Conservation (phyloP, 1,284 basidiomycete species). For the Puccinia hordei region DNA sequence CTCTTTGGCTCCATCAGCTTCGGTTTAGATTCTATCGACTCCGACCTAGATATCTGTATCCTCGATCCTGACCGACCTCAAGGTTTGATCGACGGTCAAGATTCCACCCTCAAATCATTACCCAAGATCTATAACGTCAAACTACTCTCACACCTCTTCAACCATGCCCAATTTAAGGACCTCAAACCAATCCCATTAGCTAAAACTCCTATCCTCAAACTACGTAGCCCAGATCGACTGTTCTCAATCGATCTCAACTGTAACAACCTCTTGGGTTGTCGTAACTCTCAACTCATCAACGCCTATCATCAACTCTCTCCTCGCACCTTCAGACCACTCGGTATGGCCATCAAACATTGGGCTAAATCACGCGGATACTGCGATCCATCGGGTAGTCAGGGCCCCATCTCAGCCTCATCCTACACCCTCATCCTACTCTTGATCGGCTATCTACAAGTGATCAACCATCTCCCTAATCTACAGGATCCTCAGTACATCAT, state of each 20-base stretch:
- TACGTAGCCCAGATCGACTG: constrained; percentile 7
- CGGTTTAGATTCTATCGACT: constrained; percentile 25
- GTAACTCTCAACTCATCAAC: constrained; percentile 14
- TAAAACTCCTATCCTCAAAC: constrained; percentile 22
- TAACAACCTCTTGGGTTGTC: constrained; percentile 36
- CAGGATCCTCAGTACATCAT: constrained; percentile 20
- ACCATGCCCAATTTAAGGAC: constrained; percentile 7
- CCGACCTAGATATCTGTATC: constrained; percentile 39
- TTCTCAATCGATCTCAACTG: constrained; percentile 37
- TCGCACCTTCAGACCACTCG: constrained; percentile 22
- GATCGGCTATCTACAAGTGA: constrained; percentile 36
- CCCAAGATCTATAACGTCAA: constrained; percentile 26
- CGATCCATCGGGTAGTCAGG: constrained; percentile 34
- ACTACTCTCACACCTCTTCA: background rate
- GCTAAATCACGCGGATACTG: constrained; percentile 41
- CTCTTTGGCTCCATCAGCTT: constrained; percentile 38
- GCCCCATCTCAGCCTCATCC: constrained; percentile 22
- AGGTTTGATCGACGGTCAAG: background rate
- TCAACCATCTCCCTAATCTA: constrained; percentile 39
- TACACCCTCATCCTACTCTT: constrained; percentile 40
- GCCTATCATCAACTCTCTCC: constrained; percentile 35
- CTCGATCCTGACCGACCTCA: constrained; percentile 31
- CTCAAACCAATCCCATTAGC: constrained; percentile 27
- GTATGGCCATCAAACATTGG: constrained; percentile 34
- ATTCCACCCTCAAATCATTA: background rate